These are phyloP conservation scores for Claviceps spartinae DNA, from an alignment of 2,329 filamentous ascomycete genomes.

Conservation along the genomic window DNA sequence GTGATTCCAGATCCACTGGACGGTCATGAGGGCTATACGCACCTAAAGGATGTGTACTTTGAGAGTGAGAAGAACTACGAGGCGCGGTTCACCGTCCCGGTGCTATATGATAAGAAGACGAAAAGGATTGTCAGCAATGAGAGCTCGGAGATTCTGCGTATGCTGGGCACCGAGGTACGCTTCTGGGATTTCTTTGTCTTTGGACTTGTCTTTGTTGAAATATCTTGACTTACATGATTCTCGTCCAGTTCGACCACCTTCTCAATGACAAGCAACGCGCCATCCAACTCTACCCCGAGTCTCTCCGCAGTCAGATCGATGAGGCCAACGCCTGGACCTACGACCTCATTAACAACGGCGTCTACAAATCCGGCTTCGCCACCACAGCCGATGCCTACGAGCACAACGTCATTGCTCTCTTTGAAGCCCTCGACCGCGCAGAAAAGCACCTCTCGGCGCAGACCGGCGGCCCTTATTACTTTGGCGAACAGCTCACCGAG, in stretches of 20 bases:
- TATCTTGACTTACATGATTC: background rate
- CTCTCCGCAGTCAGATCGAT: conserved; percentile 57
- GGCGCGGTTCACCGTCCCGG: conserved; percentile 78
- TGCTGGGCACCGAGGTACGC: conserved; percentile 57
- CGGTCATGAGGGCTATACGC: conserved; percentile 52
- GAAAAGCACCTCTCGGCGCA: conserved; percentile 51
- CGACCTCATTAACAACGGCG: conserved; percentile 55
- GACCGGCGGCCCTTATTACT: conserved; percentile 52
- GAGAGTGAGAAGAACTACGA: conserved; percentile 55
- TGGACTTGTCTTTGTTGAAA: no score
- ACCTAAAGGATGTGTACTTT: conserved; percentile 73
- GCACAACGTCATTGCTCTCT: conserved; percentile 54
- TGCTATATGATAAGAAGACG: conserved; percentile 66
- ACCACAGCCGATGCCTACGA: conserved; percentile 75
- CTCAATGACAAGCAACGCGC: conserved; percentile 44
- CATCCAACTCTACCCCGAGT: conserved; percentile 54
- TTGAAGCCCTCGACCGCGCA: conserved; percentile 61
- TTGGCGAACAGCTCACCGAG: conserved; percentile 65
- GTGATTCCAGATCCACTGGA: conserved; percentile 56
- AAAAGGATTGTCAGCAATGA: conserved; percentile 81
- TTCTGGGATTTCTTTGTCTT: background rate
- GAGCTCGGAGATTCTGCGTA: conserved; percentile 82
- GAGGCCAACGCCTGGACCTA: conserved; percentile 72
- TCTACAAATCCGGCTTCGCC: conserved; percentile 71
- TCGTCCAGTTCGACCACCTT: conserved; percentile 50